Base-by-base conservation (phyloP, 2,329 filamentous ascomycete species). In the Tolypocladium inflatum region DNA sequence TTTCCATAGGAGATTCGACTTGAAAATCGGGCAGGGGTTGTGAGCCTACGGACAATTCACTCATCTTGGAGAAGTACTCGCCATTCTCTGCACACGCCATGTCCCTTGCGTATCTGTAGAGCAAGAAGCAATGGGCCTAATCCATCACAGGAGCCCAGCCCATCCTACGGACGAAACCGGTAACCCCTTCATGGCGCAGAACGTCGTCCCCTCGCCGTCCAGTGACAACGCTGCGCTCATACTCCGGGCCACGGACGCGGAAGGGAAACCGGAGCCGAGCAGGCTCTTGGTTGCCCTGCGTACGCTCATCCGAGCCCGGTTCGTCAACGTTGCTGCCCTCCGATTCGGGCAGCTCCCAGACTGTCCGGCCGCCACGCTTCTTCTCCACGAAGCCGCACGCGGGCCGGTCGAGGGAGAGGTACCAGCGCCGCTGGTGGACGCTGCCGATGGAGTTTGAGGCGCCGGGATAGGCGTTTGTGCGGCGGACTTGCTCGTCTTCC, bases 341-440 rank as follows among this genome's bases (percentile, higher is more conserved):
- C 6, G 30, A 13, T 26, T 60, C 17, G 21, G 57, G 2, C 33
- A 37, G 23, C 21, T 58, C 59, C 63, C 66, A 61, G 2, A 57
- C 8, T 33, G 59, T 35, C 33, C 61, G 59, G 15, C 59, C 61
- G 19, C 55, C 58, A 61, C 62, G 67, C 55, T 66, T 66, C 26
- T 66, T 67, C 64, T 71, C 72, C 19, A 69, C 68, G 57, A 89
- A 87, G 5, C 86, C 86, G 55, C 80, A 84, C 5, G 76, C 79
- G 33, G 66, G 67, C 15, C 83, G 76, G 64, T 90, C 87, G 1
- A 90, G 73, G 13, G 80, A 81, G 21, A 89, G 64, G 59, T 82
- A 88, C 87, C 86, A 90, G 48, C 77, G 76, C 6, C 86, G 78
- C 67, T 89, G 86, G 63, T 89, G 81, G 4, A 89, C 74, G 42